phyloP scores from a whole-genome alignment of 306 rosid species.

The Vigna hirtella region DNA sequence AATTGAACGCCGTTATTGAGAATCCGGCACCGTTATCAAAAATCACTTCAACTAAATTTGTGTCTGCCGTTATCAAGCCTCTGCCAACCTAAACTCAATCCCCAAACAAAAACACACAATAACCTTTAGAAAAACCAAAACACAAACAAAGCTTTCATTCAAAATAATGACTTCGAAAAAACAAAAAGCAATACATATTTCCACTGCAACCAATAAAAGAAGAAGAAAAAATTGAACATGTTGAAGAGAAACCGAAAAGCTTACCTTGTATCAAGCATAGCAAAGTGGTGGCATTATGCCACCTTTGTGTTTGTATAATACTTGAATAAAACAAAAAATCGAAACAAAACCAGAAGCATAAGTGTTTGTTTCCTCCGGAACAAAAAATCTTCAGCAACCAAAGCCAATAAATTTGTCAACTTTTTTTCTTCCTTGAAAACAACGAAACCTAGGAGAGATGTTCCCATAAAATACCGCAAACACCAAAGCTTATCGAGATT shows the following conservation, averaged over 20 bases:
- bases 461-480: conserved; percentile 32
- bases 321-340: conserved; percentile 56
- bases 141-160: conserved; percentile 46
- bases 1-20: too few relatives aligned
- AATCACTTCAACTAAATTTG: conserved; percentile 82
- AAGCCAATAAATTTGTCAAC: conserved; percentile 31
- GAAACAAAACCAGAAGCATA: conserved; percentile 43
- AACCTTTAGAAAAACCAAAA: conserved; percentile 41
- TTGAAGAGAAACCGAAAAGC: conserved; percentile 35
- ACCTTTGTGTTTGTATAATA: conserved; percentile 36
- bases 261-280: conserved; percentile 64
- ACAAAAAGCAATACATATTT: conserved; percentile 11
- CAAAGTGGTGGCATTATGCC: conserved; percentile 58
- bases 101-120: conserved; percentile 34
- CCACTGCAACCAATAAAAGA: conserved; percentile 24
- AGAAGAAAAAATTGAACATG: background rate
- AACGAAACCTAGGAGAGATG: conserved; percentile 44
- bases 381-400: conserved; percentile 49
- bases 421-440: conserved; percentile 34
- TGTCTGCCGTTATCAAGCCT: conserved; percentile 67
- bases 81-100: conserved; percentile 54
- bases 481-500: conserved; percentile 37
- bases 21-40: conserved; percentile 47
- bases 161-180: conserved; percentile 15
- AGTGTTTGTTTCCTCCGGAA: conserved; percentile 27